phyloP scores from a whole-genome alignment of 208 protist genomes.

The Trichomonas tenax region DNA sequence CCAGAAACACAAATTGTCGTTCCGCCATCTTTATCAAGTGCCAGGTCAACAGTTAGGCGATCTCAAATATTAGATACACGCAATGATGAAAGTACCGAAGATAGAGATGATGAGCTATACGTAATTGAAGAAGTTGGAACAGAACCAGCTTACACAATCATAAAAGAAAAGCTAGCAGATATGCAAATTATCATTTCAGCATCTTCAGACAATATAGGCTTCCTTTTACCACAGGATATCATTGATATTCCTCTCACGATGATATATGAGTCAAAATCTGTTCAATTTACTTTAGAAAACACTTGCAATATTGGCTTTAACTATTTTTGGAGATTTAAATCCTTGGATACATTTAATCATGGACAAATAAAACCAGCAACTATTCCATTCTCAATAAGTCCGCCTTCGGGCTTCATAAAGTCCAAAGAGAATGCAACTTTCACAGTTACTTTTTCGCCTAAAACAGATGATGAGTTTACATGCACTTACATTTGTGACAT shows the following conservation, averaged over 20 bases:
- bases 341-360: neutral
- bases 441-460: constrained; percentile 61
- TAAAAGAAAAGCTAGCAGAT: neutral
- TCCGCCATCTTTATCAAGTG: neutral
- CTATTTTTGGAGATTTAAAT: constrained; percentile 46
- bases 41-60: neutral
- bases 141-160: constrained; percentile 25
- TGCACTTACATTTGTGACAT: neutral
- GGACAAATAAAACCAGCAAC: neutral
- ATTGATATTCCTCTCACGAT: constrained; percentile 67
- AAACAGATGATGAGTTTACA: constrained; percentile 42
- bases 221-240: constrained; percentile 25
- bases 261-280: constrained; percentile 67
- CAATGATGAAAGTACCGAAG: neutral
- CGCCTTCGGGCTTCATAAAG: constrained; percentile 48
- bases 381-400: constrained; percentile 54
- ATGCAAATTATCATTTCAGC: constrained; percentile 26
- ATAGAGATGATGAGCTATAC: neutral
- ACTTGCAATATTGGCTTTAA: constrained; percentile 57
- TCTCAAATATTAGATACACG: too few relatives aligned
- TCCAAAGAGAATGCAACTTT: constrained; percentile 47
- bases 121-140: neutral
- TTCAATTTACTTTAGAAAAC: constrained; percentile 61
- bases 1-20: neutral
- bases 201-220: constrained; percentile 26